A percentile compares a stretch with the other conserved stretches of the same genome.
phyloP scores from a whole-genome alignment of 345 rosid genomes.

The Eucalyptus curtisii region DNA sequence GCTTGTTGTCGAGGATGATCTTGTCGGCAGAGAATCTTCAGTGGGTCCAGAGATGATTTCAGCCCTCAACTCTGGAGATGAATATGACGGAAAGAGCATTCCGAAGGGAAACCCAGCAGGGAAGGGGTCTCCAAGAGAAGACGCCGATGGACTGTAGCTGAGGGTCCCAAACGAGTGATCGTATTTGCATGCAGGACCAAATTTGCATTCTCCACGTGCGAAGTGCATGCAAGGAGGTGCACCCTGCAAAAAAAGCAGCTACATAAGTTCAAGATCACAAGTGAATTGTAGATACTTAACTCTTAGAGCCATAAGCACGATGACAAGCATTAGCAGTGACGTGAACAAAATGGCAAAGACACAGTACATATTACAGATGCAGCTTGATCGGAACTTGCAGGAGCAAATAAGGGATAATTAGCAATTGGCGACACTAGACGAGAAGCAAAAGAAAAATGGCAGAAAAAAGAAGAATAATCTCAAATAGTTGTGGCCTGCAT shows the following conservation, averaged over 20 bases:
- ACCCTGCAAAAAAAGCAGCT: conserved; percentile 27
- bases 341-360: background rate
- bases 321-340: background rate
- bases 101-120: conserved; percentile 62
- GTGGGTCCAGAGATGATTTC: conserved; percentile 34
- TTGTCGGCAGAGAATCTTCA: background rate
- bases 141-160: conserved; percentile 69
- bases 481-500: background rate
- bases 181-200: conserved; percentile 63
- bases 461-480: background rate
- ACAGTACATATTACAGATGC: background rate
- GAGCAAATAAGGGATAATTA: background rate
- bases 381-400: background rate
- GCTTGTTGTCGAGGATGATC: background rate
- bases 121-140: conserved; percentile 69
- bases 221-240: conserved; percentile 52
- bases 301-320: background rate
- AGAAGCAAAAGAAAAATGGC: background rate
- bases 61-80: conserved; percentile 45
- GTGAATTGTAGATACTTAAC: background rate
- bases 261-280: background rate
- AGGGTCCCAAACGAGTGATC: conserved; percentile 58
- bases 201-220: conserved; percentile 56
- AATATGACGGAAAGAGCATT: conserved; percentile 56
- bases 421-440: background rate